Conservation (phyloP, 2,329 filamentous ascomycete species). For the Zymoseptoria pseudotritici region DNA sequence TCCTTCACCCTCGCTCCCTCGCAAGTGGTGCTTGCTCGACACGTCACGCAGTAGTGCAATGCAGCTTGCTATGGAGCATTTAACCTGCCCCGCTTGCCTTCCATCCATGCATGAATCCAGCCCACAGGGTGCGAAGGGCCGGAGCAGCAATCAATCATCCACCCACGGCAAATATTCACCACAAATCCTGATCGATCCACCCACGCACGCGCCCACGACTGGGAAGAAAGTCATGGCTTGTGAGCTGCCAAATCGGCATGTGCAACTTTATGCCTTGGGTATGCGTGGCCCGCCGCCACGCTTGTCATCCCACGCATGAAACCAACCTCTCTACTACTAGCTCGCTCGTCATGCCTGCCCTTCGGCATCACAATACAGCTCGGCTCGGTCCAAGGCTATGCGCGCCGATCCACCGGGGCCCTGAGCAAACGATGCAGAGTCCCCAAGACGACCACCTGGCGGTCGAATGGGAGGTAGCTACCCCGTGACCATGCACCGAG, state of each 20-base stretch:
- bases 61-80: slow-evolving; percentile 11
- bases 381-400: slow-evolving; percentile 18
- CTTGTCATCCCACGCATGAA: slow-evolving; percentile 4
- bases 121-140: background rate
- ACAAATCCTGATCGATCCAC: background rate
- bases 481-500: slow-evolving; percentile 6
- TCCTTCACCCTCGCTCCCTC: slow-evolving; percentile 2
- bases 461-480: slow-evolving; percentile 5
- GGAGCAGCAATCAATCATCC: background rate
- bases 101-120: background rate
- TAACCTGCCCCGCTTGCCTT: slow-evolving; percentile 6
- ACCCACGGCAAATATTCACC: slow-evolving; percentile 8
- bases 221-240: background rate
- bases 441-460: slow-evolving; percentile 9
- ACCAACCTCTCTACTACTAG: background rate
- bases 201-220: background rate
- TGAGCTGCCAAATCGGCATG: background rate
- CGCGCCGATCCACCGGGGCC: slow-evolving; percentile 19
- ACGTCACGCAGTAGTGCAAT: slow-evolving; percentile 16
- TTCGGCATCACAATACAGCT: slow-evolving; percentile 1
- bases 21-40: slow-evolving; percentile 5
- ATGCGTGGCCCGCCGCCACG: slow-evolving; percentile 9
- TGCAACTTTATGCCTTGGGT: slow-evolving; percentile 9
- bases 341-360: slow-evolving; percentile 7
- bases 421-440: slow-evolving; percentile 17